These are phyloP conservation scores for Odontarrhena argentea DNA, from an alignment of 345 rosid species.

Conservation along the genomic window DNA sequence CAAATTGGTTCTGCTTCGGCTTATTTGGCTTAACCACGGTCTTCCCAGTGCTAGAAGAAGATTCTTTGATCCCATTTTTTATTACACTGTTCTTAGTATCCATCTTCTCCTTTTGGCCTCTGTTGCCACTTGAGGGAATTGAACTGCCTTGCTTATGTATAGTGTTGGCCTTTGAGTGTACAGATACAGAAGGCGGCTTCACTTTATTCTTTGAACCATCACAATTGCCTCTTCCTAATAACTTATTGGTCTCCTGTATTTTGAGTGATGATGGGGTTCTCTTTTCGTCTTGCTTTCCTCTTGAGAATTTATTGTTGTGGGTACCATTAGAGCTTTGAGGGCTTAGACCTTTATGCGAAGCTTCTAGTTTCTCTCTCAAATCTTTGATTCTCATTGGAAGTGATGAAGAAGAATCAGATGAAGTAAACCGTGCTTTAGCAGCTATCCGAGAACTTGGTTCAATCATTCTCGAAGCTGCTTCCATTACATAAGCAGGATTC, in stretches of 20 bases:
- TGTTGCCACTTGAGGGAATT: slow-evolving; percentile 30
- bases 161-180: slow-evolving; percentile 47
- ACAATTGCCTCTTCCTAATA: slow-evolving; percentile 40
- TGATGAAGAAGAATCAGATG: slow-evolving; percentile 55
- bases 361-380: slow-evolving; percentile 80
- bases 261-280: slow-evolving; percentile 15
- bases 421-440: slow-evolving; percentile 43
- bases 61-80: slow-evolving; percentile 42
- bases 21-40: slow-evolving; percentile 61
- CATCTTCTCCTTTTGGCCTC: slow-evolving; percentile 46
- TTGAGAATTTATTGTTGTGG: slow-evolving; percentile 17
- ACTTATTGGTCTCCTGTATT: slow-evolving; percentile 31
- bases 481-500: slow-evolving; percentile 64
- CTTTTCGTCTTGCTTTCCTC: slow-evolving; percentile 31
- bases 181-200: slow-evolving; percentile 47
- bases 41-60: slow-evolving; percentile 40
- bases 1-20: slow-evolving; percentile 62
- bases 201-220: slow-evolving; percentile 47
- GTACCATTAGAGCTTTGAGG: slow-evolving; percentile 42
- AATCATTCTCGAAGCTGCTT: slow-evolving; percentile 81
- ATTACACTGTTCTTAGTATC: slow-evolving; percentile 41
- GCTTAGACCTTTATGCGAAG: slow-evolving; percentile 47
- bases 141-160: slow-evolving; percentile 51
- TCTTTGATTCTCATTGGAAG: slow-evolving; percentile 59
- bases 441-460: slow-evolving; percentile 57